Percentiles rank a stretch among this genome's conserved stretches.
These are phyloP conservation scores for Cylindrotheca fusiformis DNA, from an alignment of 108 stramenopile species.

Conservation along the genomic window DNA sequence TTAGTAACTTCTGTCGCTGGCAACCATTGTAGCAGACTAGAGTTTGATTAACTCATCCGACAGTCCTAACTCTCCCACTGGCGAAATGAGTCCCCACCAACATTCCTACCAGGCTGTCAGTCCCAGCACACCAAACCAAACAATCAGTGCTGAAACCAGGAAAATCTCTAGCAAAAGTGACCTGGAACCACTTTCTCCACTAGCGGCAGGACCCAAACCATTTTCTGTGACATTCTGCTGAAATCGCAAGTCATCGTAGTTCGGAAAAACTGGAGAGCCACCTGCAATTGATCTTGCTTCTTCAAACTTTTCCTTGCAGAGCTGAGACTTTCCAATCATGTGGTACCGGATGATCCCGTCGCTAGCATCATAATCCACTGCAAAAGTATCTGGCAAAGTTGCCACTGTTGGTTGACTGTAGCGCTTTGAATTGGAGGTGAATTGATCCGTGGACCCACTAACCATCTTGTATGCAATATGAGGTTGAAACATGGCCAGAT, in stretches of 20 bases:
- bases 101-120: too few relatives aligned
- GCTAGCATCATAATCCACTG: constrained; percentile 19
- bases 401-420: constrained; percentile 24
- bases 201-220: too few relatives aligned
- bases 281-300: constrained; percentile 25
- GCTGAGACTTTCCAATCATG: constrained; percentile 26
- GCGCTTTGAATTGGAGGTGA: constrained; percentile 13
- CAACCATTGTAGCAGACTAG: too few relatives aligned
- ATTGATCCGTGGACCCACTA: constrained; percentile 4
- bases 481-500: constrained; percentile 30
- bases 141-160: too few relatives aligned
- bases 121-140: too few relatives aligned
- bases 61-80: too few relatives aligned
- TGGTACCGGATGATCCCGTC: constrained; percentile 23
- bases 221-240: background rate
- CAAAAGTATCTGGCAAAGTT: constrained; percentile 27
- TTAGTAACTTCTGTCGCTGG: too few relatives aligned
- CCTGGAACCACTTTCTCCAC: too few relatives aligned
- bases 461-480: constrained; percentile 22
- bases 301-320: constrained; percentile 34
- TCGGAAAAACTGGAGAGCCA: constrained; percentile 29
- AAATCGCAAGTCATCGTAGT: constrained; percentile 15
- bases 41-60: too few relatives aligned
- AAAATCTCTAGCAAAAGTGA: too few relatives aligned
- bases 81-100: too few relatives aligned